Evolutionary conservation across 176 grass and related monocot species (phyloP), one percentile per base, ranked within the genome.

Genomic region (Rhynchospora breviuscula): DNA sequence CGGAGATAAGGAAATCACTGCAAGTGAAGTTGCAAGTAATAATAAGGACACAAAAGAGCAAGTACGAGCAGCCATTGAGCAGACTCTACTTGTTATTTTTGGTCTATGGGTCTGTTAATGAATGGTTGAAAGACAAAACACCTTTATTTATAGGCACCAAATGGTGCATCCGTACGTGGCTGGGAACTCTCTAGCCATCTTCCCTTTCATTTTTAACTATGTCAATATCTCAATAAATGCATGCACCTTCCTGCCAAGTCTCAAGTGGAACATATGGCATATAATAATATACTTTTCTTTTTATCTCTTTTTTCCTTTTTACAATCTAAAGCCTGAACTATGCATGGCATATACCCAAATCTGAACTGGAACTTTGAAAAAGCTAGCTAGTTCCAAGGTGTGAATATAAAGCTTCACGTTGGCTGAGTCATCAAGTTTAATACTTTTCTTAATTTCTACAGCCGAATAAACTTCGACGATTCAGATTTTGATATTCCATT

Each of bases 1-100:
- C 43, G 45, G 19, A 47, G 62, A 81, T 19, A 76, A 15, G 4
- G 71, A 14, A 76, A 76, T 22, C 8, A 53, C n/a, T 81, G 79
- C 79, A 81, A 81, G 79, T 66, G 40, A 67, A 66, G 59, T 66
- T 52, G 60, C 60, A 46, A 81, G 59, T 7, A 81, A 15, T 7
- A 81, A 15, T 18, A 81, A 15, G 62, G 59, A 65, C 19, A 47
- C 58, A 63, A 65, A 23, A 5, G 59, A 65, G 59, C 17, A 12
- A 31, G n/a, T 26, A 26, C 33, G 12, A 23, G 77, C 8, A 81
- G 79, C 79, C 59, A 66, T 66, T n/a, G 17, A 26, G 31, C 76
- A 73, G 40, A 46, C 67, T 70, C 44, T 70, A 19, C 59, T 62
- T 62, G 35, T 8, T 62, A 5, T 17, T 58, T 58, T 58, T 5